These are phyloP conservation scores for Tricladium varicosporioides DNA, from an alignment of 2,329 filamentous ascomycete species.

Conservation along the genomic window DNA sequence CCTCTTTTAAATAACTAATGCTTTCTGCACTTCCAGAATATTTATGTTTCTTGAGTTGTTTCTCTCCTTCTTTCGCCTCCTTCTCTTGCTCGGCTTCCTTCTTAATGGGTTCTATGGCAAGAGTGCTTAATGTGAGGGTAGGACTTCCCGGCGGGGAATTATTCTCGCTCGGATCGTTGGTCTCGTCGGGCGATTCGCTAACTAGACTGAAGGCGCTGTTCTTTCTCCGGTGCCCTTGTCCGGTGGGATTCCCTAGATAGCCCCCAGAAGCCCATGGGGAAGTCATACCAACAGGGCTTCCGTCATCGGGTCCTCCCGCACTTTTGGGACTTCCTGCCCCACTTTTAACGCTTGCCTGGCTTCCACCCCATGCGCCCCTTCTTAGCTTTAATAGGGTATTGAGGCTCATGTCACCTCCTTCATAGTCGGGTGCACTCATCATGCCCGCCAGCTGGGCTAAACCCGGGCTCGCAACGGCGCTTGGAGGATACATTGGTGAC, in stretches of 20 bases:
- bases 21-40: constrained; percentile 62
- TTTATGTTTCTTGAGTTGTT: constrained; percentile 38
- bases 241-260: not conserved
- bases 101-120: not conserved
- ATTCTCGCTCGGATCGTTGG: constrained; percentile 11
- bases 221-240: constrained; percentile 20
- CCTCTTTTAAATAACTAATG: constrained; percentile 64
- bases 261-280: constrained; percentile 24
- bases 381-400: constrained; percentile 68
- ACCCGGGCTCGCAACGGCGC: constrained; percentile 63
- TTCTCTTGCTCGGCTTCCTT: constrained; percentile 4
- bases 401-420: constrained; percentile 62
- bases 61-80: constrained; percentile 33
- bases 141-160: constrained; percentile 23
- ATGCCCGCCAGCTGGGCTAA: constrained; percentile 71
- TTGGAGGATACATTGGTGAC: constrained; percentile 43
- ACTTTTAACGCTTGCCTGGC: constrained; percentile 68
- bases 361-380: constrained; percentile 76
- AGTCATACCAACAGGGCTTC: constrained; percentile 22
- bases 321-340: constrained; percentile 36
- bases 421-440: constrained; percentile 54
- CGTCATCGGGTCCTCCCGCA: constrained; percentile 24
- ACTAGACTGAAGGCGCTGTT: constrained; percentile 26
- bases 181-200: constrained; percentile 19
- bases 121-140: constrained; percentile 20